Evolutionary conservation across 495 filamentous ascomycete species (phyloP).

Genomic region (Talaromyces trachyspermus): DNA sequence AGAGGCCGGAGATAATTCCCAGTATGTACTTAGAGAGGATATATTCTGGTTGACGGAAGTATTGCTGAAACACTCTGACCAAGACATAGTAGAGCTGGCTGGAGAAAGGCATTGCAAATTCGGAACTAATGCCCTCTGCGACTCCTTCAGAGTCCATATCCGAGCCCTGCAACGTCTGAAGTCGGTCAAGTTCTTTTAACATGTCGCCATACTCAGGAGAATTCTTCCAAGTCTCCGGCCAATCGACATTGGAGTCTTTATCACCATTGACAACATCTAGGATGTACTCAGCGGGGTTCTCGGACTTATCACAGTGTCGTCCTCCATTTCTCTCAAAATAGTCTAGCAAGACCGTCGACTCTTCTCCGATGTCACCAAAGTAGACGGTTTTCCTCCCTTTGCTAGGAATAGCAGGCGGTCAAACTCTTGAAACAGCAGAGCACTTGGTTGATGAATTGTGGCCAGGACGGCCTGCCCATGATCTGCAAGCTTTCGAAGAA

Average conservation of each 20-base stretch:
- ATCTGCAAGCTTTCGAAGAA: constrained; percentile 74
- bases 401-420: constrained; percentile 79
- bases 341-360: constrained; percentile 57
- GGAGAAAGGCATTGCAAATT: constrained; percentile 49
- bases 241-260: constrained; percentile 73
- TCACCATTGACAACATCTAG: constrained; percentile 84
- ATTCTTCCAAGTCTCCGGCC: constrained; percentile 68
- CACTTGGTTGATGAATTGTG: constrained; percentile 90
- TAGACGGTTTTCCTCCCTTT: constrained; percentile 78
- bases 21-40: constrained; percentile 48
- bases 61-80: constrained; percentile 46
- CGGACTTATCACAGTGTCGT: constrained; percentile 56
- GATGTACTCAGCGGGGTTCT: constrained; percentile 91
- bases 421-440: constrained; percentile 84
- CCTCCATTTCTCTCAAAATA: constrained; percentile 79
- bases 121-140: too few relatives aligned
- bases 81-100: constrained; percentile 47
- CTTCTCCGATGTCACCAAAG: constrained; percentile 76
- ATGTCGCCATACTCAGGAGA: constrained; percentile 63
- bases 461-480: constrained; percentile 81
- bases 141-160: constrained; percentile 24
- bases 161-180: constrained; percentile 32
- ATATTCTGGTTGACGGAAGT: constrained; percentile 55
- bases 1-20: constrained; percentile 45
- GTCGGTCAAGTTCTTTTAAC: constrained; percentile 59